phyloP scores from a whole-genome alignment of 305 asterid species.

The Fraxinus sp. region DNA sequence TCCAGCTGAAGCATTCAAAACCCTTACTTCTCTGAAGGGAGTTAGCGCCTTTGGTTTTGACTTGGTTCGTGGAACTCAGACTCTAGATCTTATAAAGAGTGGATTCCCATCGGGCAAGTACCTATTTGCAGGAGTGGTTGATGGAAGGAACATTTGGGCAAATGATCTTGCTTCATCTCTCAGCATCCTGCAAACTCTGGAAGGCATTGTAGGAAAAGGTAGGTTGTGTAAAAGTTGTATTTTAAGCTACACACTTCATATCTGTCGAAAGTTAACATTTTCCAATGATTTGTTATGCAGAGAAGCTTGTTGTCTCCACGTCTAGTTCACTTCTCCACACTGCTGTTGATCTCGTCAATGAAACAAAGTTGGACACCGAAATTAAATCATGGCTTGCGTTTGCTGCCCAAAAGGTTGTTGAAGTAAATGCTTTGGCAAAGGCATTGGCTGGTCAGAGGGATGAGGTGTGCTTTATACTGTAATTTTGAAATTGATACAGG shows the following conservation, averaged over 20 bases:
- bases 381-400: conserved; percentile 68
- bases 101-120: conserved; percentile 54
- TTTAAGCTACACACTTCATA: background rate
- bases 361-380: conserved; percentile 54
- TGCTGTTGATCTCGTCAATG: conserved; percentile 53
- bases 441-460: conserved; percentile 54
- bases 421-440: conserved; percentile 64
- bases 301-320: conserved; percentile 61
- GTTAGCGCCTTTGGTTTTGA: conserved; percentile 58
- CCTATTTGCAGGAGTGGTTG: conserved; percentile 63
- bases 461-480: conserved; percentile 36
- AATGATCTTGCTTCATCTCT: conserved; percentile 58
- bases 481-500: conserved; percentile 4
- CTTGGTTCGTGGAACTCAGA: conserved; percentile 57
- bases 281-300: conserved; percentile 23
- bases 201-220: conserved; percentile 61
- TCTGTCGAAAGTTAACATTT: background rate
- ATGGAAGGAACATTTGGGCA: conserved; percentile 72
- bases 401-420: conserved; percentile 67
- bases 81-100: conserved; percentile 51
- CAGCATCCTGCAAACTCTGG: conserved; percentile 42
- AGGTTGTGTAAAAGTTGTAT: background rate
- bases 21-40: conserved; percentile 46
- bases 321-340: conserved; percentile 63
- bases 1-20: conserved; percentile 48